A percentile compares a stretch with the other conserved stretches of the same genome.
These are phyloP conservation scores for Andrographis paniculata DNA, from an alignment of 305 asterid genomes.

Conservation along the genomic window DNA sequence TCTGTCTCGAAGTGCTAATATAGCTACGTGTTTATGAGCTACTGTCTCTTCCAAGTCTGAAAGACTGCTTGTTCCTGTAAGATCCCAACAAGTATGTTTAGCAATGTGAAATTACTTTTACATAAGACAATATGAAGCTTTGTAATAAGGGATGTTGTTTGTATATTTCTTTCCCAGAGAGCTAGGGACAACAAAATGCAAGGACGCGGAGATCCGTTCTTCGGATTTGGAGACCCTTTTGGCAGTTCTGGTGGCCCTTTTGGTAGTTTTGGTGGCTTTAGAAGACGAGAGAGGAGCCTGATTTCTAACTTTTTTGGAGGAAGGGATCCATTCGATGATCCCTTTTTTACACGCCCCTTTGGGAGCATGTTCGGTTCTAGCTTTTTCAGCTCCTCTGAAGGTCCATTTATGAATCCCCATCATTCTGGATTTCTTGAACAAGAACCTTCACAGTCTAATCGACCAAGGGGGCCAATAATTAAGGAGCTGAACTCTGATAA, in stretches of 20 bases:
- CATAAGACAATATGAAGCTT: neutral
- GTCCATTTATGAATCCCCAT: slow-evolving; percentile 21
- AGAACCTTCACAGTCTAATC: slow-evolving; percentile 35
- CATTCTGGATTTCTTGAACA: slow-evolving; percentile 29
- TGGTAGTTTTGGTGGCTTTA: slow-evolving; percentile 37
- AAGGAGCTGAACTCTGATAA: slow-evolving; percentile 88
- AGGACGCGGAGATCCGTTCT: slow-evolving; percentile 47
- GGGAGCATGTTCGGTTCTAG: slow-evolving; percentile 47
- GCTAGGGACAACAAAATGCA: slow-evolving; percentile 27
- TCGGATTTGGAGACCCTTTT: slow-evolving; percentile 51
- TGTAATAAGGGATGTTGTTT: neutral
- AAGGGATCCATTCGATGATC: slow-evolving; percentile 85
- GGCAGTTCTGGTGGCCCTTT: slow-evolving; percentile 31
- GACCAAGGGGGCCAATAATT: slow-evolving; percentile 63
- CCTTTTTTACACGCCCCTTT: slow-evolving; percentile 67
- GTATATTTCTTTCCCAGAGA: slow-evolving; percentile 20
- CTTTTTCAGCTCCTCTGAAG: slow-evolving; percentile 36
- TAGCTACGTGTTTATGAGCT: neutral
- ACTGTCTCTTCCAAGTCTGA: neutral
- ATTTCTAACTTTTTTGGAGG: slow-evolving; percentile 60
- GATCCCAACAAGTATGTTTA: neutral
- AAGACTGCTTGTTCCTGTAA: neutral
- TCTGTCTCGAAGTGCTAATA: neutral
- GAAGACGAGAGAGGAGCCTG: slow-evolving; percentile 50
- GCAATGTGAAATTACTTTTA: no score